phyloP scores from a whole-genome alignment of 345 rosid genomes.

The Gossypium raimondii region DNA sequence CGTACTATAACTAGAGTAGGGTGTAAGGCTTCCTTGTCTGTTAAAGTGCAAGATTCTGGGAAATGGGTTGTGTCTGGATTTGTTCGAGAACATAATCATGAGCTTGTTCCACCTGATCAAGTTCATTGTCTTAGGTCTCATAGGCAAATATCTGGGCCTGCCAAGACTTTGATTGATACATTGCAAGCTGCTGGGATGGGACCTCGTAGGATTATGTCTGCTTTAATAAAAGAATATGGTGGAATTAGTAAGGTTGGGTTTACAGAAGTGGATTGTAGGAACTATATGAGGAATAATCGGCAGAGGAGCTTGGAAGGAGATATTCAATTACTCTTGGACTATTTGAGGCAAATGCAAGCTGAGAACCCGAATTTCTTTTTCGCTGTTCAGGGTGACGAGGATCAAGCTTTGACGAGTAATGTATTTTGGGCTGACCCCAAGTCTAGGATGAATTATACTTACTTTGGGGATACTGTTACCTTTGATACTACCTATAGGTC shows the following conservation, averaged over 20 bases:
- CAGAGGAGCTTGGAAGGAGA: constrained; percentile 49
- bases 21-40: constrained; percentile 55
- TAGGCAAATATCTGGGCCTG: constrained; percentile 58
- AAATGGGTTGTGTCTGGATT: constrained; percentile 56
- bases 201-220: constrained; percentile 58
- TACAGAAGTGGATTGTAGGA: constrained; percentile 56
- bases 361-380: constrained; percentile 38
- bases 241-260: constrained; percentile 59
- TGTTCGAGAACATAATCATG: constrained; percentile 50
- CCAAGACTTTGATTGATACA: constrained; percentile 58
- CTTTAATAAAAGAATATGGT: constrained; percentile 51
- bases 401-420: constrained; percentile 33
- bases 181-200: constrained; percentile 68
- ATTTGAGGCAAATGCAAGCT: constrained; percentile 43
- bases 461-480: constrained; percentile 45
- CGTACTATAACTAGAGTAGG: constrained; percentile 53
- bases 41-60: constrained; percentile 61
- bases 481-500: constrained; percentile 49
- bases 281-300: constrained; percentile 52
- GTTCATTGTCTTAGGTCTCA: constrained; percentile 57
- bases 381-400: constrained; percentile 37
- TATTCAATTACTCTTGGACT: constrained; percentile 47
- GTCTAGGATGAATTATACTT: constrained; percentile 29
- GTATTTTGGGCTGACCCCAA: constrained; percentile 51
- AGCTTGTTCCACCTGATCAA: constrained; percentile 56